Evolutionary conservation across 2,329 filamentous ascomycete genomes (phyloP), one percentile per base, ranked within the genome.

Genomic region (Dactylellina drechsleri): DNA sequence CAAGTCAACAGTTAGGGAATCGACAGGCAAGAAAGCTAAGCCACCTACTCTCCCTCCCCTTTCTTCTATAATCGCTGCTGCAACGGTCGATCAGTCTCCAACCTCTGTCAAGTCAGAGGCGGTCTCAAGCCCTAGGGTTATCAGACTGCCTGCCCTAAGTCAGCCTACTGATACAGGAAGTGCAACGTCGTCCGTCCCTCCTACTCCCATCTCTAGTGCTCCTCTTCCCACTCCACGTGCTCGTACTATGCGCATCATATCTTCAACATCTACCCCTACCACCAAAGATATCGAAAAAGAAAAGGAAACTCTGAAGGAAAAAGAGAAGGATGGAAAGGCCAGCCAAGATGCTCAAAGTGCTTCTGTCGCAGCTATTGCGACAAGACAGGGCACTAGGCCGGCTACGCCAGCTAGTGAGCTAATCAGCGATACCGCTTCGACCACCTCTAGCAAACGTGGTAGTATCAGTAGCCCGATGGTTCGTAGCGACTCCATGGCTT

Each of bases 371-470:
- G 57, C 57, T 15, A 57, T 70, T 31, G 26, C 58, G 13, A 68
- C 64, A 18, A 58, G 43, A 8, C 66, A 76, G 16, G 66, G 47
- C 1, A 71, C 67, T 18, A 49, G 72, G 4, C 72, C 76, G 10
- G 67, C 71, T 31, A 77, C 76, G 7, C 76, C 76, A 40, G 76
- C 65, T 15, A 75, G 71, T 41, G 76, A 77, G 40, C 40, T 76
- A 6, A 76, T 77, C 40, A 77, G 76, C 26, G 76, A 77, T 47
- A 77, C 76, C 13, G 76, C 76, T 50, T 77, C 76, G 3, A 76
- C 76, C 28, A 76, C 76, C 4, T 76, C 72, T 49, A 76, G 72
- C 52, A 74, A 71, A 40, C 66, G 76, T 66, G 76, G 71, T 47
- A 67, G 62, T 20, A 76, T 70, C 41, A 76, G 66, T 49, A 76